phyloP scores from a whole-genome alignment of 208 protist genomes.

The Trypanosoma rangeli region DNA sequence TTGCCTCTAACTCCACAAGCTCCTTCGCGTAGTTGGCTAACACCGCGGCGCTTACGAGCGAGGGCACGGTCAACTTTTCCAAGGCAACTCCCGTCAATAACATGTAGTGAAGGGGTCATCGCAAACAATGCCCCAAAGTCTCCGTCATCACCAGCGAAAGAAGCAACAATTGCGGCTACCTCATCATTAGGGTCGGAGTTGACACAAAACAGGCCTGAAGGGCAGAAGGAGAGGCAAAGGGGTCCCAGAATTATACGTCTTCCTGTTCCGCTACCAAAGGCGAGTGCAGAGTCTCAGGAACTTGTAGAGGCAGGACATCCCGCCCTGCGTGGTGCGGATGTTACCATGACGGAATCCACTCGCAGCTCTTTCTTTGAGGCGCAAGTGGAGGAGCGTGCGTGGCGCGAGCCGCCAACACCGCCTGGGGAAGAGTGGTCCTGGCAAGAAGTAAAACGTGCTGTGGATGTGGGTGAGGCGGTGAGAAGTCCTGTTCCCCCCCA shows the following conservation, averaged over 20 bases:
- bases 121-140: neutral
- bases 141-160: neutral
- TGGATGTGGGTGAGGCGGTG: conserved; percentile 69
- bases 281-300: conserved; percentile 54
- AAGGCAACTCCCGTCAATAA: conserved; percentile 30
- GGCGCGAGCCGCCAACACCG: conserved; percentile 84
- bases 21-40: conserved; percentile 85
- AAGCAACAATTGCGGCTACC: neutral
- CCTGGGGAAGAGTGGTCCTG: conserved; percentile 86
- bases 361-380: conserved; percentile 72
- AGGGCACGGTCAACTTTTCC: conserved; percentile 86
- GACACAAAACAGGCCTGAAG: neutral
- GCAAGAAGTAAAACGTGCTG: conserved; percentile 77
- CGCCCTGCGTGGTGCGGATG: conserved; percentile 53
- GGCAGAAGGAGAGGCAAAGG: conserved; percentile 2
- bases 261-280: conserved; percentile 61
- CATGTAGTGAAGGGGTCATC: conserved; percentile 8
- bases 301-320: conserved; percentile 82
- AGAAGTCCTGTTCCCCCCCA: conserved; percentile 45
- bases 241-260: conserved; percentile 75
- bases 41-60: conserved; percentile 38
- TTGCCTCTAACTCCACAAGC: conserved; percentile 89
- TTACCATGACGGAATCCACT: conserved; percentile 66
- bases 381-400: conserved; percentile 87
- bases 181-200: neutral